phyloP scores from a whole-genome alignment of 2,329 filamentous ascomycete genomes.

The Colletotrichum sp. region DNA sequence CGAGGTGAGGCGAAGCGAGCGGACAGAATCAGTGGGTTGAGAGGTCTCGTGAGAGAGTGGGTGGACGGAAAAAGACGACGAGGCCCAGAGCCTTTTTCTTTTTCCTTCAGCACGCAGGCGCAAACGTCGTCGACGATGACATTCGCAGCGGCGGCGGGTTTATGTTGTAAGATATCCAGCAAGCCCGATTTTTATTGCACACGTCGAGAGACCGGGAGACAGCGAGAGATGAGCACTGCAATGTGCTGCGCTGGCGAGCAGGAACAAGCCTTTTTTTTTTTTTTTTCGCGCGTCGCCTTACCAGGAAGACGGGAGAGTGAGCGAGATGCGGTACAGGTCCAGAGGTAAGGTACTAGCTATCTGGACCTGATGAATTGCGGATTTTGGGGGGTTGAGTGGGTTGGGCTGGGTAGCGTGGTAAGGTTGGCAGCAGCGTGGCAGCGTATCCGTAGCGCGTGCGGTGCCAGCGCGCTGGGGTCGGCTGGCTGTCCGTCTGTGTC shows the following conservation, averaged over 20 bases:
- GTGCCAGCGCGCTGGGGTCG: neutral
- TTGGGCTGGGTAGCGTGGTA: neutral
- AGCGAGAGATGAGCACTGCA: neutral
- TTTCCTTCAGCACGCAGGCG: neutral
- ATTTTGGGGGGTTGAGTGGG: neutral
- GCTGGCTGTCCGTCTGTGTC: neutral
- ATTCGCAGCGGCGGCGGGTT: neutral
- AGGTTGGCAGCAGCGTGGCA: neutral
- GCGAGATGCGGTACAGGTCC: neutral
- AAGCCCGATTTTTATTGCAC: slow-evolving; percentile 16
- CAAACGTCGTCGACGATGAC: neutral
- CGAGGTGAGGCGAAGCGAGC: slow-evolving; percentile 12
- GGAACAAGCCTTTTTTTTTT: slow-evolving; percentile 18
- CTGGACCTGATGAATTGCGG: neutral
- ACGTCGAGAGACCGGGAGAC: slow-evolving; percentile 1
- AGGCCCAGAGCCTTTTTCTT: neutral
- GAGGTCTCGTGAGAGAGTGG: neutral
- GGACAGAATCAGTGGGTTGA: neutral
- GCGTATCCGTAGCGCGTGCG: neutral
- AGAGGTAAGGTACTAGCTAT: neutral
- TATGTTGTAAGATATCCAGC: neutral
- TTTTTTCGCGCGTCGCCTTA: slow-evolving; percentile 13
- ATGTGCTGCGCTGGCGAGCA: neutral
- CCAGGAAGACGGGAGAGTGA: slow-evolving; percentile 5
- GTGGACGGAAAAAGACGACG: neutral